These are phyloP conservation scores for Stagonosporopsis vannaccii DNA, from an alignment of 2,329 filamentous ascomycete genomes.

Conservation along the genomic window DNA sequence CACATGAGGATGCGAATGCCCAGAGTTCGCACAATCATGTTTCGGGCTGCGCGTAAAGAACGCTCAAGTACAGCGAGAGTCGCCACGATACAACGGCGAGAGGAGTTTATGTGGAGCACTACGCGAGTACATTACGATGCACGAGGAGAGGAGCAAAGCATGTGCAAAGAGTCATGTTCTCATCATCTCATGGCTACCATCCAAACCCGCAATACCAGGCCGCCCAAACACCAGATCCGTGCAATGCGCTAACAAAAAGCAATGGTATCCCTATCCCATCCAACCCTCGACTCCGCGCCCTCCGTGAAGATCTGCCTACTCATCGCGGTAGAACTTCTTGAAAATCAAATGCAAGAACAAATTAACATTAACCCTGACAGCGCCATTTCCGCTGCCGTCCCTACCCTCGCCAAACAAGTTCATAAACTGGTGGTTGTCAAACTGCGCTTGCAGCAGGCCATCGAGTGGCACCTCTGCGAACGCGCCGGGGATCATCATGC, in stretches of 20 bases:
- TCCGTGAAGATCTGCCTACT: slow-evolving; percentile 15
- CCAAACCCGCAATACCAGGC: not conserved
- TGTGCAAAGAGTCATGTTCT: not conserved
- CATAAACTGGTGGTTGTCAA: slow-evolving; percentile 96
- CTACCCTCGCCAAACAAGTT: slow-evolving; percentile 71
- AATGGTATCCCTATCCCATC: slow-evolving; percentile 7
- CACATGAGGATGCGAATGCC: too few relatives aligned
- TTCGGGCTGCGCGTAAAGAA: too few relatives aligned
- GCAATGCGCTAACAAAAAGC: not conserved
- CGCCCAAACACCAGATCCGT: not conserved
- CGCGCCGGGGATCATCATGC: slow-evolving; percentile 94
- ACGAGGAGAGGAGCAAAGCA: not conserved
- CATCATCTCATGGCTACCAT: slow-evolving; percentile 1
- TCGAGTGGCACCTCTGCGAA: slow-evolving; percentile 89
- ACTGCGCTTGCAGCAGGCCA: slow-evolving; percentile 93
- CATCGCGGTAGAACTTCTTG: slow-evolving; percentile 88
- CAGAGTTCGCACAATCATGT: too few relatives aligned
- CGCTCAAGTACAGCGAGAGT: too few relatives aligned
- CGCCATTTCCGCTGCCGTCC: slow-evolving; percentile 36
- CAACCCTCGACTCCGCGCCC: not conserved
- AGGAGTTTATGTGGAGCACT: too few relatives aligned
- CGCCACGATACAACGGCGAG: too few relatives aligned
- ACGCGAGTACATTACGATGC: too few relatives aligned
- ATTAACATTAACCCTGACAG: slow-evolving; percentile 91
- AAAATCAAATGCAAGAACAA: slow-evolving; percentile 94